A percentile compares a stretch with the other conserved stretches of the same genome.
Conservation (phyloP, 164 flowering plant species). For the Akebia trifoliata region DNA sequence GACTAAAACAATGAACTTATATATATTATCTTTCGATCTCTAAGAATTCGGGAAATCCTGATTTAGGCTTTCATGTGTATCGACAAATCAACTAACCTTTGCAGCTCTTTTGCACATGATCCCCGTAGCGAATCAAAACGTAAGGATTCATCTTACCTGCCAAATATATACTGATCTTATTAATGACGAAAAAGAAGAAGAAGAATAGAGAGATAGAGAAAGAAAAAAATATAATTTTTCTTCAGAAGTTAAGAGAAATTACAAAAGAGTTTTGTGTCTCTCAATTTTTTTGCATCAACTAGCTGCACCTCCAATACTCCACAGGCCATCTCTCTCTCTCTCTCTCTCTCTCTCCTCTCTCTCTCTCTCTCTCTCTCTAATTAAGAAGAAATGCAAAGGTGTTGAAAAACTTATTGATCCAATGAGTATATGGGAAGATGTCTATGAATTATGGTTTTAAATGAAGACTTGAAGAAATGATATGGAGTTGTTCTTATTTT, state of each 20-base stretch:
- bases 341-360: neutral
- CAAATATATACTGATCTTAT: too few species aligned
- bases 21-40: too few species aligned
- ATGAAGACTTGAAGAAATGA: too few species aligned
- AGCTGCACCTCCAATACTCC: conserved; percentile 8
- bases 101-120: conserved; percentile 1
- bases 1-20: too few species aligned
- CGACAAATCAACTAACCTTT: neutral
- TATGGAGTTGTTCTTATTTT: too few species aligned
- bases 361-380: too few species aligned
- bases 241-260: neutral
- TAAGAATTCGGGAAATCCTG: too few species aligned
- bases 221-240: neutral
- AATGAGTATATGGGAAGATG: too few species aligned
- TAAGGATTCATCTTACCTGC: conserved; percentile 12
- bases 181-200: neutral
- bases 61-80: neutral
- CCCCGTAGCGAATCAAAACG: conserved; percentile 8
- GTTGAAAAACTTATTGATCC: too few species aligned
- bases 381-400: neutral
- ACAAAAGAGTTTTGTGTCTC: neutral
- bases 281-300: neutral
- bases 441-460: too few species aligned
- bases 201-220: neutral
- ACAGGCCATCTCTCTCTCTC: neutral